These are phyloP conservation scores for Bryoglossum gracile DNA, from an alignment of 495 filamentous ascomycete genomes.

Conservation along the genomic window DNA sequence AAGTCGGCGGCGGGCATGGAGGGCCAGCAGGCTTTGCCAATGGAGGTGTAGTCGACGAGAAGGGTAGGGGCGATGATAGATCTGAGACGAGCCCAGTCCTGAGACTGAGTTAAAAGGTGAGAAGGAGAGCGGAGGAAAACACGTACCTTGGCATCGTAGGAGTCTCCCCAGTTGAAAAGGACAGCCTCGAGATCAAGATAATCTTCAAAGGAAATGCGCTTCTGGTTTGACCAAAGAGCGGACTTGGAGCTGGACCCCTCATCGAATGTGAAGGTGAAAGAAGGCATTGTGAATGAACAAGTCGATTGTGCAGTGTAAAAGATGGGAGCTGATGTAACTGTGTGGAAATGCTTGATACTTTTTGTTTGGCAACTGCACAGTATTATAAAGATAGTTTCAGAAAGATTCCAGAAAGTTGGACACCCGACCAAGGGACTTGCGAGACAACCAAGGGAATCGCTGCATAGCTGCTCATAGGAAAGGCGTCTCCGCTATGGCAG, in stretches of 20 bases:
- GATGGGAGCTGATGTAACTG: neutral
- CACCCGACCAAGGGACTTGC: neutral
- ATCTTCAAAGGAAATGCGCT: constrained; percentile 26
- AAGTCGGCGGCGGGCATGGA: constrained; percentile 66
- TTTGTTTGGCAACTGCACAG: neutral
- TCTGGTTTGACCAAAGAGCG: constrained; percentile 3
- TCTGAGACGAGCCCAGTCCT: constrained; percentile 64
- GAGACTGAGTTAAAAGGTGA: neutral
- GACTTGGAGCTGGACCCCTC: constrained; percentile 3
- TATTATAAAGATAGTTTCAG: too few species aligned
- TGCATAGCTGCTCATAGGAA: neutral
- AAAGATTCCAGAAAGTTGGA: neutral
- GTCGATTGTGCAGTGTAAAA: neutral
- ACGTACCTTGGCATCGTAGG: constrained; percentile 61
- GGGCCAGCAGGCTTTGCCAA: constrained; percentile 65
- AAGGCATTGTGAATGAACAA: constrained; percentile 8
- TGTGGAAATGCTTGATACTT: neutral
- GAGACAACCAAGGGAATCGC: neutral
- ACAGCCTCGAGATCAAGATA: constrained; percentile 46
- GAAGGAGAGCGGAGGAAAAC: neutral
- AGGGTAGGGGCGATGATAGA: constrained; percentile 68
- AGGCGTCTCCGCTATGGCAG: neutral
- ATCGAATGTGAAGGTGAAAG: constrained; percentile 10
- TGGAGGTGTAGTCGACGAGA: constrained; percentile 65
- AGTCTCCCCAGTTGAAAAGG: constrained; percentile 71